These are phyloP conservation scores for Helicostylum pulchrum DNA, from an alignment of 192 early-diverging fungal species.

Conservation along the genomic window DNA sequence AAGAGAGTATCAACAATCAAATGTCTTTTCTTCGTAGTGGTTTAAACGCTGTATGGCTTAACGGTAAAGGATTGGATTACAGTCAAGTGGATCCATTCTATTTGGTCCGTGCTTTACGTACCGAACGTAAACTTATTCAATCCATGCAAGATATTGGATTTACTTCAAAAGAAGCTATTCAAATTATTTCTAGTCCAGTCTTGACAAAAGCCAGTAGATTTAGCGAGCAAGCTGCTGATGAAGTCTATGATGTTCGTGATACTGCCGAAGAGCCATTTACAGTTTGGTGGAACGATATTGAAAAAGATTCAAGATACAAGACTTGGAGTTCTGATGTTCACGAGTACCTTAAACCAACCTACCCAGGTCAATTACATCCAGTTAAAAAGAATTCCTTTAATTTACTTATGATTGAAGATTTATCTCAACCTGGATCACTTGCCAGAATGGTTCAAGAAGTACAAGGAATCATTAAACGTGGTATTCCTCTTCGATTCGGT, in stretches of 20 bases:
- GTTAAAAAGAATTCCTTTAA: constrained; percentile 79
- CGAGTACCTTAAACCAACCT: constrained; percentile 58
- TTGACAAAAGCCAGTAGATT: constrained; percentile 16
- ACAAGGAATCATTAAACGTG: constrained; percentile 57
- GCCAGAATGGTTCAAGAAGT: constrained; percentile 59
- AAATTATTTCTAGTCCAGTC: constrained; percentile 32
- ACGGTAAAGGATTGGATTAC: constrained; percentile 56
- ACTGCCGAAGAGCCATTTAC: constrained; percentile 47
- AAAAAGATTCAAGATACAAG: constrained; percentile 74
- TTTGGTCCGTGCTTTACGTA: constrained; percentile 54
- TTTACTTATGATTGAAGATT: constrained; percentile 70
- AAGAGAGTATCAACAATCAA: constrained; percentile 37
- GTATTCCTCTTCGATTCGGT: constrained; percentile 86
- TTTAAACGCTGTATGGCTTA: constrained; percentile 54
- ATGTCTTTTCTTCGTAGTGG: constrained; percentile 18
- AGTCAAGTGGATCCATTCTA: constrained; percentile 64
- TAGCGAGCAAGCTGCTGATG: constrained; percentile 24
- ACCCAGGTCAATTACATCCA: constrained; percentile 69
- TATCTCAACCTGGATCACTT: constrained; percentile 57
- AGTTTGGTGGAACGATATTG: constrained; percentile 92
- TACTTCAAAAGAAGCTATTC: constrained; percentile 36
- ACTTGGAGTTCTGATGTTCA: constrained; percentile 58
- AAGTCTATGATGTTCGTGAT: constrained; percentile 79
- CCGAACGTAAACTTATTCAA: constrained; percentile 48
- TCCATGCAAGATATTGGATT: constrained; percentile 47